A percentile compares a stretch with the other conserved stretches of the same genome.
phyloP scores from a whole-genome alignment of 2,329 filamentous ascomycete species.

The Hyphodiscus sp. region DNA sequence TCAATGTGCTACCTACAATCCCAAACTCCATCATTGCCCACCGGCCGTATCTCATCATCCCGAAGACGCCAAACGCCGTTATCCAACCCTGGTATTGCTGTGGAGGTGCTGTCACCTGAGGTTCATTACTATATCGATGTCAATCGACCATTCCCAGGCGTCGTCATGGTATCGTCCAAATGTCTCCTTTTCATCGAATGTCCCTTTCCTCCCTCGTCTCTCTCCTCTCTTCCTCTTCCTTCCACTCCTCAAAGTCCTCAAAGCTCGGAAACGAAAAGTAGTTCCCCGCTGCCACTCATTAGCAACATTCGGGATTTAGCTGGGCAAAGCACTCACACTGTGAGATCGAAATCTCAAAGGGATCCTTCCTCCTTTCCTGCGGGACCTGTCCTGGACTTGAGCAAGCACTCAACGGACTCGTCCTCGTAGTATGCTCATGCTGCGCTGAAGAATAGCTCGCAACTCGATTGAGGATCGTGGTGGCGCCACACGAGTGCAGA shows the following conservation, averaged over 20 bases:
- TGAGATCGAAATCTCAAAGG: conserved; percentile 16
- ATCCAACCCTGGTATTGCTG: neutral
- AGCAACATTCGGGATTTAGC: neutral
- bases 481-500: conserved; percentile 43
- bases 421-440: conserved; percentile 20
- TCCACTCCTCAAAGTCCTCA: conserved; percentile 55
- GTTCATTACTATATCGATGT: neutral
- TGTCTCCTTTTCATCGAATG: conserved; percentile 9
- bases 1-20: neutral
- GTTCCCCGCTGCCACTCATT: conserved; percentile 35
- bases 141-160: neutral
- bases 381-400: conserved; percentile 12
- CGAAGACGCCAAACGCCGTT: conserved; percentile 1
- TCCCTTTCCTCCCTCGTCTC: conserved; percentile 5
- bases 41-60: neutral
- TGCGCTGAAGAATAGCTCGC: conserved; percentile 42
- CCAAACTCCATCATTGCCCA: neutral
- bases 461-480: conserved; percentile 49
- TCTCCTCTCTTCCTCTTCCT: conserved; percentile 32
- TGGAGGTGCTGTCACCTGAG: neutral
- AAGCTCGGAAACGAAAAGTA: conserved; percentile 73
- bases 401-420: conserved; percentile 4
- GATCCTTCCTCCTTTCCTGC: conserved; percentile 19
- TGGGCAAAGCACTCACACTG: conserved; percentile 17
- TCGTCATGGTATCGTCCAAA: neutral